phyloP scores from a whole-genome alignment of 768 basidiomycete species.

The Boletus rufocinnamomeus region DNA sequence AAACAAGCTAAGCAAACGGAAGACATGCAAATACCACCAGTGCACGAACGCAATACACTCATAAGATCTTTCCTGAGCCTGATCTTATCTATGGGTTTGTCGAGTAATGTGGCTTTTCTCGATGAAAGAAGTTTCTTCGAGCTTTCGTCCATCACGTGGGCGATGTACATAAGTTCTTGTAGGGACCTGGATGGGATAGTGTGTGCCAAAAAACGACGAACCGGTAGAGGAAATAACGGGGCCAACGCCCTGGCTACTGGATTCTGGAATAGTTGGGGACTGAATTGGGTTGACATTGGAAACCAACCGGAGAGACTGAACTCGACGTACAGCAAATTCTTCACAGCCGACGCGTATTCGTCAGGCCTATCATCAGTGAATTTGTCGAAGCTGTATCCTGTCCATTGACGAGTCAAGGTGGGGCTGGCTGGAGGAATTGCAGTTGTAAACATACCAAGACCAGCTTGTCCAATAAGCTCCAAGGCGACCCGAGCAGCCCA shows the following conservation, averaged over 20 bases:
- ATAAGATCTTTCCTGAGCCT: not conserved
- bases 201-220: constrained; percentile 4
- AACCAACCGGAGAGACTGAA: not conserved
- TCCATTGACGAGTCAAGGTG: not conserved
- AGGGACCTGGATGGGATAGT: not conserved
- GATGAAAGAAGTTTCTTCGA: constrained; percentile 6
- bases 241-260: not conserved
- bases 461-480: constrained; percentile 5
- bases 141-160: constrained; percentile 1
- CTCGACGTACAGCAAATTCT: constrained; percentile 1
- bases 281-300: not conserved
- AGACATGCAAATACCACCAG: not conserved
- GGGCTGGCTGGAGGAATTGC: not conserved
- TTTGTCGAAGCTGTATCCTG: constrained; percentile 9
- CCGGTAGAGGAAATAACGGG: not conserved
- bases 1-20: not conserved
- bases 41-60: constrained; percentile 5
- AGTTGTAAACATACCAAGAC: not conserved
- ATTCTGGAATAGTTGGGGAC: constrained; percentile 3
- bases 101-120: not conserved
- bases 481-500: constrained; percentile 5
- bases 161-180: not conserved
- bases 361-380: constrained; percentile 4
- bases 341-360: constrained; percentile 5
- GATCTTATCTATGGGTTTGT: not conserved